Evolutionary conservation across 2,329 filamentous ascomycete species (phyloP).

Genomic region (Arthrobotrys sphaeroides): DNA sequence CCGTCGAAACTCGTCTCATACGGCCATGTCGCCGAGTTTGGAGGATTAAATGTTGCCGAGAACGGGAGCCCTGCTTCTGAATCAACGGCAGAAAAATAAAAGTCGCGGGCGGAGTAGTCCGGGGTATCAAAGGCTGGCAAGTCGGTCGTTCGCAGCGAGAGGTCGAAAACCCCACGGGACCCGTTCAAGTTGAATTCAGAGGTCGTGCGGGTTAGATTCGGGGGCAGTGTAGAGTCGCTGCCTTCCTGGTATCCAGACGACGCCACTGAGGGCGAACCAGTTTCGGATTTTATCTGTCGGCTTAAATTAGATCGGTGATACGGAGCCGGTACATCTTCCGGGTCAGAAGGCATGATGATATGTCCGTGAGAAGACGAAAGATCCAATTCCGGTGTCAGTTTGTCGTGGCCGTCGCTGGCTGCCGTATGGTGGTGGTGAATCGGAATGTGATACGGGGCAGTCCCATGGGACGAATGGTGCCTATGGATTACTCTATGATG

Average conservation of each 20-base stretch:
- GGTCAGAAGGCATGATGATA: slow-evolving; percentile 52
- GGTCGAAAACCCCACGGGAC: slow-evolving; percentile 67
- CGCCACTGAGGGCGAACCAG: slow-evolving; percentile 58
- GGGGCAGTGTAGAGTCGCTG: slow-evolving; percentile 67
- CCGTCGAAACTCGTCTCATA: slow-evolving; percentile 63
- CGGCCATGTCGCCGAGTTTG: slow-evolving; percentile 68
- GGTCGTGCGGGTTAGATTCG: slow-evolving; percentile 65
- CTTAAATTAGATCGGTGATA: slow-evolving; percentile 62
- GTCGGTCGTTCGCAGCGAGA: slow-evolving; percentile 60
- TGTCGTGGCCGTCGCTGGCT: slow-evolving; percentile 65
- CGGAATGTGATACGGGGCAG: slow-evolving; percentile 70
- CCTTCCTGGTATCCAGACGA: slow-evolving; percentile 52
- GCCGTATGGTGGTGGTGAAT: slow-evolving; percentile 69
- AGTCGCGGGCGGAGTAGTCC: slow-evolving; percentile 57
- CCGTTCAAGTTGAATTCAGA: slow-evolving; percentile 67
- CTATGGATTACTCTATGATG: slow-evolving; percentile 72
- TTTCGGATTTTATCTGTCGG: slow-evolving; percentile 62
- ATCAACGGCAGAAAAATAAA: slow-evolving; percentile 56
- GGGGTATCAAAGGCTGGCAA: slow-evolving; percentile 57
- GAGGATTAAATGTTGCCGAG: slow-evolving; percentile 66
- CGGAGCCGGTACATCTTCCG: slow-evolving; percentile 63
- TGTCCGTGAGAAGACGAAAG: slow-evolving; percentile 47
- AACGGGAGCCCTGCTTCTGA: slow-evolving; percentile 59
- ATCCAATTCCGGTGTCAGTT: slow-evolving; percentile 59
- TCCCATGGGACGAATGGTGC: slow-evolving; percentile 71